Conservation (phyloP, 495 filamentous ascomycete genomes). For the Penicillium ochrochloron region DNA sequence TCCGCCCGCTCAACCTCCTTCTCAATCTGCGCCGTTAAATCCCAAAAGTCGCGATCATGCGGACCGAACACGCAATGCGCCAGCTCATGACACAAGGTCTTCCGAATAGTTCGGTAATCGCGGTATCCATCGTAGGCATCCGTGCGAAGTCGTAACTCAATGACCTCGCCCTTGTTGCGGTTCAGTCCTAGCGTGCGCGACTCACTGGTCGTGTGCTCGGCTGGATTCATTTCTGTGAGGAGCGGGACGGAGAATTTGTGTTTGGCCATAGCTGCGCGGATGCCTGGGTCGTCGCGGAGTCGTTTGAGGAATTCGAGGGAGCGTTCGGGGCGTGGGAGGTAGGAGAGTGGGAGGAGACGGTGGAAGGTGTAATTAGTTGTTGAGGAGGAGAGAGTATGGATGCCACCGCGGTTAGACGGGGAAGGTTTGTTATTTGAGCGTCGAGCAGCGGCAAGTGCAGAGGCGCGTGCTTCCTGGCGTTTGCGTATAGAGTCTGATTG, state of each 20-base stretch:
- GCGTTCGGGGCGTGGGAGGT: conserved; percentile 75
- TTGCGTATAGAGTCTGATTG: conserved; percentile 44
- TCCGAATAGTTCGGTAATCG: conserved; percentile 86
- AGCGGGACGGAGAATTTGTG: conserved; percentile 87
- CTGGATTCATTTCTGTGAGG: conserved; percentile 93
- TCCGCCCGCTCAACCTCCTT: conserved; percentile 79
- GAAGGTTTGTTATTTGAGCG: conserved; percentile 31
- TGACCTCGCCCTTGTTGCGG: conserved; percentile 84
- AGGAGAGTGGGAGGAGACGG: conserved; percentile 71
- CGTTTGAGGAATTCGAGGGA: conserved; percentile 75
- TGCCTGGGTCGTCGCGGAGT: conserved; percentile 81
- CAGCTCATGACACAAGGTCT: conserved; percentile 93
- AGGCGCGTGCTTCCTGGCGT: conserved; percentile 43
- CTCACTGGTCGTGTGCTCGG: conserved; percentile 78
- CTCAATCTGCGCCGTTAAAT: conserved; percentile 83
- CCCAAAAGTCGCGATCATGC: conserved; percentile 89
- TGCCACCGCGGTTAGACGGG: conserved; percentile 50
- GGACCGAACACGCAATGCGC: conserved; percentile 86
- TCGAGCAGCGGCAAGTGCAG: conserved; percentile 38
- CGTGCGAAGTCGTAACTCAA: conserved; percentile 87
- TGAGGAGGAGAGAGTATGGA: conserved; percentile 44
- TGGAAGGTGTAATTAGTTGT: conserved; percentile 79
- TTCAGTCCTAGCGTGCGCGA: conserved; percentile 86
- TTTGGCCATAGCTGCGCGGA: conserved; percentile 77
- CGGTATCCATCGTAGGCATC: conserved; percentile 94